These are phyloP conservation scores for Citrus trifoliata DNA, from an alignment of 345 rosid species.

Conservation along the genomic window DNA sequence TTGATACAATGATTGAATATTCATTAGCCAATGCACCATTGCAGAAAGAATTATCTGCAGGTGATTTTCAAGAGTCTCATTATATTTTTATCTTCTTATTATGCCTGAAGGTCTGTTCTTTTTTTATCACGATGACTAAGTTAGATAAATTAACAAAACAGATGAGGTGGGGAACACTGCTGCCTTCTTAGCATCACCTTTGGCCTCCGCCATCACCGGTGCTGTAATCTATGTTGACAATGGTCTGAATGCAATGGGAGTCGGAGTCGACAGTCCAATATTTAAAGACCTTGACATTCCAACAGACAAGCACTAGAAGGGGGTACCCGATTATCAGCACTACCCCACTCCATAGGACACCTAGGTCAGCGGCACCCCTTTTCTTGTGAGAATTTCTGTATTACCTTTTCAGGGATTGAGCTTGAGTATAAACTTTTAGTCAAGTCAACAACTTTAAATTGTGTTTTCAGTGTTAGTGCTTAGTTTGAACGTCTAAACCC, in stretches of 20 bases:
- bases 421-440: neutral
- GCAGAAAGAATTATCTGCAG: slow-evolving; percentile 85
- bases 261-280: slow-evolving; percentile 82
- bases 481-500: neutral
- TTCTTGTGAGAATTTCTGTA: neutral
- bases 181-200: slow-evolving; percentile 86
- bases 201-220: slow-evolving; percentile 92
- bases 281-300: slow-evolving; percentile 74
- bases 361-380: neutral
- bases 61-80: slow-evolving; percentile 28
- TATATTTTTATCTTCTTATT: neutral
- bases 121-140: neutral
- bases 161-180: slow-evolving; percentile 96
- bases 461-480: neutral
- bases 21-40: slow-evolving; percentile 78
- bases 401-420: neutral
- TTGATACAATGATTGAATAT: slow-evolving; percentile 82
- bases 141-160: slow-evolving; percentile 28
- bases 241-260: slow-evolving; percentile 95
- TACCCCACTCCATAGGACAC: neutral
- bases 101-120: neutral
- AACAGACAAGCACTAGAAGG: slow-evolving; percentile 40
- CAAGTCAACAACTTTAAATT: neutral
- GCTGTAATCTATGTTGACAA: slow-evolving; percentile 89
- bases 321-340: neutral